phyloP scores from a whole-genome alignment of 2,329 filamentous ascomycete species.

The Zymoseptoria brevis region DNA sequence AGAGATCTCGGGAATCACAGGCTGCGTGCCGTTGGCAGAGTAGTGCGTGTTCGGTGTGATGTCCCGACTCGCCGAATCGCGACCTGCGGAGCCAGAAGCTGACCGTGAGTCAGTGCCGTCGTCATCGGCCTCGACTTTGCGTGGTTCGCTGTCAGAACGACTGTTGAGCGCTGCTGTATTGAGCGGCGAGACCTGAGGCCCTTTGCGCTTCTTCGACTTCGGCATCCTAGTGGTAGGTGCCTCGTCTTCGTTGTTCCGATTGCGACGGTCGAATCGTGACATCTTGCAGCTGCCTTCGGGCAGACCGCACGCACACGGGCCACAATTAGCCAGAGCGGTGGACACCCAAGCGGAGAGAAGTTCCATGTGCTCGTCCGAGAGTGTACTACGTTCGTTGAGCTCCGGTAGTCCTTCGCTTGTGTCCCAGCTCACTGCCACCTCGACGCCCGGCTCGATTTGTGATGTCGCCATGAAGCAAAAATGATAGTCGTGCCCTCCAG shows the following conservation, averaged over 20 bases:
- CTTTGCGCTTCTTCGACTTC: slow-evolving; percentile 44
- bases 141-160: slow-evolving; percentile 52
- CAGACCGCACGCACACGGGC: slow-evolving; percentile 65
- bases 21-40: slow-evolving; percentile 37
- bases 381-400: slow-evolving; percentile 10
- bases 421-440: slow-evolving; percentile 59
- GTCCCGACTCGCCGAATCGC: slow-evolving; percentile 52
- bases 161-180: slow-evolving; percentile 49
- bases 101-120: slow-evolving; percentile 53
- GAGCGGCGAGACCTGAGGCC: slow-evolving; percentile 45
- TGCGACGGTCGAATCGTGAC: slow-evolving; percentile 29
- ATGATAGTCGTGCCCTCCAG: slow-evolving; percentile 69
- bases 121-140: slow-evolving; percentile 43
- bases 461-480: slow-evolving; percentile 87
- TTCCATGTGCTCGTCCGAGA: slow-evolving; percentile 20
- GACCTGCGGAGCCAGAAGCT: slow-evolving; percentile 48
- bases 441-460: slow-evolving; percentile 63
- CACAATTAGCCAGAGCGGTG: slow-evolving; percentile 66
- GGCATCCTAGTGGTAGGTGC: slow-evolving; percentile 25
- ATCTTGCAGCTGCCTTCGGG: slow-evolving; percentile 29
- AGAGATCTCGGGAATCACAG: slow-evolving; percentile 46
- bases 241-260: slow-evolving; percentile 14
- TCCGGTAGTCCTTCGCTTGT: slow-evolving; percentile 30
- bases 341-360: slow-evolving; percentile 55
- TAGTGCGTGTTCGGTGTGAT: slow-evolving; percentile 51